A percentile compares a stretch with the other conserved stretches of the same genome.
Evolutionary conservation across 225 moss, liverwort and hornwort genomes (phyloP).

Genomic region (Physcomitrium patens): DNA sequence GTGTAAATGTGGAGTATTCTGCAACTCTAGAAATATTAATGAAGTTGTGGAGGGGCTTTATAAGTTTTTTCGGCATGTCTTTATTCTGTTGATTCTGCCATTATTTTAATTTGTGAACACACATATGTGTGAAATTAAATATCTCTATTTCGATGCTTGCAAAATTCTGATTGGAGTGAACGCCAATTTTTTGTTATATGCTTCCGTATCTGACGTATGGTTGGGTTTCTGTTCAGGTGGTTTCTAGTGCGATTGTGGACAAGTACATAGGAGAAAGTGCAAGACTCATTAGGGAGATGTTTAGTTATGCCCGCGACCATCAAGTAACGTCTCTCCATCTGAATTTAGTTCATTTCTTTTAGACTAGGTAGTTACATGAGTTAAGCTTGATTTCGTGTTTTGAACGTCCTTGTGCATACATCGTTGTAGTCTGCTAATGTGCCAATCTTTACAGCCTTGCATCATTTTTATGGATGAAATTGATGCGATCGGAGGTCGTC

Average conservation of each 20-base stretch:
- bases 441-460: constrained; percentile 66
- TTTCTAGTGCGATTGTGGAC: constrained; percentile 98
- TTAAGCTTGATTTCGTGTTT: background rate
- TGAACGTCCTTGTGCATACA: background rate
- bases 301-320: constrained; percentile 98
- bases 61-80: background rate
- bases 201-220: constrained; percentile 3
- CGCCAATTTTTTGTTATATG: background rate
- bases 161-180: background rate
- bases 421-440: background rate
- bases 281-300: constrained; percentile 98
- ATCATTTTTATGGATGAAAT: constrained; percentile 99
- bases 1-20: too few relatives aligned
- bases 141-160: background rate
- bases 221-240: constrained; percentile 59
- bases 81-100: background rate
- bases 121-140: background rate
- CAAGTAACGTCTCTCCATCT: constrained; percentile 55
- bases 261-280: constrained; percentile 99
- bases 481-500: constrained; percentile 94
- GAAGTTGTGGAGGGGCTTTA: too few relatives aligned
- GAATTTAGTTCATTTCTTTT: background rate
- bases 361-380: constrained; percentile 11
- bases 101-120: background rate
- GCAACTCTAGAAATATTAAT: too few relatives aligned